phyloP scores from a whole-genome alignment of 2,329 filamentous ascomycete species.

The Penicillium olsonii region DNA sequence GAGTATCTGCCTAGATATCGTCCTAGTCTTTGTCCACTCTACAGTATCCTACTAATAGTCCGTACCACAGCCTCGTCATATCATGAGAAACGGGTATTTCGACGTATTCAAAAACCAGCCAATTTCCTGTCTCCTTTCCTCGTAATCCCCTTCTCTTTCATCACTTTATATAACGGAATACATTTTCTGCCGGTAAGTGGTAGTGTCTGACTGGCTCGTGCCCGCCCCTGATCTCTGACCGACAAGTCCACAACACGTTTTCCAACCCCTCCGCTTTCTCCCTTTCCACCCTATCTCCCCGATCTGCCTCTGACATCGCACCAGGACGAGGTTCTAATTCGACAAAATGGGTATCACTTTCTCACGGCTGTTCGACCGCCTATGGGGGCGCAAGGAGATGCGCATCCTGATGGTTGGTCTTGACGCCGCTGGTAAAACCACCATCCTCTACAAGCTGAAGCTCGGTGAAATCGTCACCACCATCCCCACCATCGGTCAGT shows the following conservation, averaged over 20 bases:
- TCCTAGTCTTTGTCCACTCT: too few relatives aligned
- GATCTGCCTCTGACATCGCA: constrained; percentile 11
- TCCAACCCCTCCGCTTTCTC: constrained; percentile 18
- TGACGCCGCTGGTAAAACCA: constrained; percentile 99
- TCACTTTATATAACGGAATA: neutral
- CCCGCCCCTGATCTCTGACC: constrained; percentile 12
- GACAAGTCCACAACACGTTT: constrained; percentile 28
- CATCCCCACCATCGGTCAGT: constrained; percentile 93
- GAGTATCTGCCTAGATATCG: too few relatives aligned
- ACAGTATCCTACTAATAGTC: too few relatives aligned
- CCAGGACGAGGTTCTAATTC: constrained; percentile 29
- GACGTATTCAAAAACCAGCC: constrained; percentile 38
- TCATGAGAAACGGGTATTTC: constrained; percentile 28
- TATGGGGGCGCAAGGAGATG: constrained; percentile 99
- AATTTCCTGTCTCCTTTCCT: neutral
- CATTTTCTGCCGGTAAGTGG: constrained; percentile 14
- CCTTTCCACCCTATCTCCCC: constrained; percentile 15
- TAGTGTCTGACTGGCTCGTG: constrained; percentile 7
- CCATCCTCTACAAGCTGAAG: constrained; percentile 99
- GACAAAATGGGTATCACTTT: constrained; percentile 93
- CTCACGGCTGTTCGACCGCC: constrained; percentile 92
- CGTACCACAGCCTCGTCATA: too few relatives aligned
- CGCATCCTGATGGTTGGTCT: constrained; percentile 99
- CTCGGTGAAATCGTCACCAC: constrained; percentile 97
- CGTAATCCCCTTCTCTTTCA: constrained; percentile 4